A percentile compares a stretch with the other conserved stretches of the same genome.
These are phyloP conservation scores for Microascus cirrosus DNA, from an alignment of 2,329 filamentous ascomycete genomes.

Conservation along the genomic window DNA sequence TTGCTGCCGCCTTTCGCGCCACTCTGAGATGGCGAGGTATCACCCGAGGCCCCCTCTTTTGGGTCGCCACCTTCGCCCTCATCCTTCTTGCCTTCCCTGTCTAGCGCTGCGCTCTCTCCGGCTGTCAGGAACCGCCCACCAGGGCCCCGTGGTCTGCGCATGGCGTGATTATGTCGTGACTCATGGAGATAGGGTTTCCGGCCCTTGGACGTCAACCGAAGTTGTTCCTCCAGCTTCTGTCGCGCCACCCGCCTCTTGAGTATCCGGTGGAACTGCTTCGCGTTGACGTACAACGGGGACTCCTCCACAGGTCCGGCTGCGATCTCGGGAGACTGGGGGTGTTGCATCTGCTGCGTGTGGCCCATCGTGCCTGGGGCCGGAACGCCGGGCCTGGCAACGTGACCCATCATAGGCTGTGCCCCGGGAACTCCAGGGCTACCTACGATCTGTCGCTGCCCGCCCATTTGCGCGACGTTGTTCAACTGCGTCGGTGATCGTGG, in stretches of 20 bases:
- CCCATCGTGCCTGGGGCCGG: slow-evolving; percentile 45
- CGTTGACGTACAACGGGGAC: slow-evolving; percentile 93
- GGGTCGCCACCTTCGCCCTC: slow-evolving; percentile 22
- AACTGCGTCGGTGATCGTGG: slow-evolving; percentile 70
- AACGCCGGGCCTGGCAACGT: slow-evolving; percentile 41
- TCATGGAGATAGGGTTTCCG: slow-evolving; percentile 96
- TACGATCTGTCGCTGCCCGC: slow-evolving; percentile 55
- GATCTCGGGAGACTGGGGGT: slow-evolving; percentile 70
- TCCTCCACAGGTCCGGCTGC: slow-evolving; percentile 67
- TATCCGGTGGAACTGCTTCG: slow-evolving; percentile 97
- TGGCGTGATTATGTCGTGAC: slow-evolving; percentile 94
- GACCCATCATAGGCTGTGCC: slow-evolving; percentile 66
- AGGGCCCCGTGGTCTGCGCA: slow-evolving; percentile 86
- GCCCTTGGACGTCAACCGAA: slow-evolving; percentile 87
- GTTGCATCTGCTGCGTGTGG: slow-evolving; percentile 53
- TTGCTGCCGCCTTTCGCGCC: slow-evolving; percentile 34
- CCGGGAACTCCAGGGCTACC: slow-evolving; percentile 64
- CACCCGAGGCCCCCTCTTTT: slow-evolving; percentile 13
- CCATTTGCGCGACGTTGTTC: slow-evolving; percentile 48
- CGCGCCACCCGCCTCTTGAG: slow-evolving; percentile 86
- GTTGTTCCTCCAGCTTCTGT: slow-evolving; percentile 84
- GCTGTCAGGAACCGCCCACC: slow-evolving; percentile 93
- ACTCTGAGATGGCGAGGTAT: slow-evolving; percentile 9
- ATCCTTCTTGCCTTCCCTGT: slow-evolving; percentile 44
- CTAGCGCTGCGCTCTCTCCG: slow-evolving; percentile 87